A percentile compares a stretch with the other conserved stretches of the same genome.
Evolutionary conservation across 1,284 basidiomycete genomes (phyloP).

Genomic region (Inonotus obliquus): DNA sequence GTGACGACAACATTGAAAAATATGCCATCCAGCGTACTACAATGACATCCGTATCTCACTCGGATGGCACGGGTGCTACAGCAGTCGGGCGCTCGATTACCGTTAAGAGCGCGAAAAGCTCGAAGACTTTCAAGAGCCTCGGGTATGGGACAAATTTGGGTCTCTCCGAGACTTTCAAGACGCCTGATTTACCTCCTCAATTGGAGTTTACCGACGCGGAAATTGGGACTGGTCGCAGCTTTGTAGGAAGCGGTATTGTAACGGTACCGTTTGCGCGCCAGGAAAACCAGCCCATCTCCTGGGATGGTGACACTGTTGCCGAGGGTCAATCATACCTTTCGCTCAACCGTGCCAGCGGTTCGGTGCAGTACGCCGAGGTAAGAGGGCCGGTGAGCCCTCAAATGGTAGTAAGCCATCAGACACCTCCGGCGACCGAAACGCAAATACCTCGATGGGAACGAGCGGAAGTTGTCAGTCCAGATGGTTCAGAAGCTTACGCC

Average conservation of each 20-base stretch:
- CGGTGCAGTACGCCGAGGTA: neutral
- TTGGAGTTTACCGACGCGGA: constrained; percentile 19
- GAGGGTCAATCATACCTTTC: constrained; percentile 12
- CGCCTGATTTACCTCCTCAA: constrained; percentile 16
- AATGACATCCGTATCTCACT: neutral
- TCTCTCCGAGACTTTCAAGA: constrained; percentile 16
- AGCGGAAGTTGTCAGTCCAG: constrained; percentile 19
- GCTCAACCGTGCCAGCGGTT: constrained; percentile 5
- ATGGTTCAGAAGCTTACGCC: constrained; percentile 13
- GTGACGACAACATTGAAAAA: constrained; percentile 13
- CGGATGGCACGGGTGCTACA: neutral
- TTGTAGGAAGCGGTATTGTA: neutral
- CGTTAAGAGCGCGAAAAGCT: constrained; percentile 16
- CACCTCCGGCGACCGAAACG: constrained; percentile 16
- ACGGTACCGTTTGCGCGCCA: constrained; percentile 8
- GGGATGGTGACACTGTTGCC: constrained; percentile 17
- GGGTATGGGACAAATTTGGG: constrained; percentile 15
- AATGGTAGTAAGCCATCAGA: constrained; percentile 16
- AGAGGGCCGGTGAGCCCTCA: constrained; percentile 12
- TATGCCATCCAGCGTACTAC: constrained; percentile 15
- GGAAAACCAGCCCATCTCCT: constrained; percentile 8
- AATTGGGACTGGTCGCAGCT: constrained; percentile 10
- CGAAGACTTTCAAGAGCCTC: constrained; percentile 17
- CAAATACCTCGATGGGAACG: constrained; percentile 12
- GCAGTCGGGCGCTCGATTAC: constrained; percentile 18